Conservation (phyloP, 1,284 basidiomycete genomes). For the Ceratobasidium sp. region DNA sequence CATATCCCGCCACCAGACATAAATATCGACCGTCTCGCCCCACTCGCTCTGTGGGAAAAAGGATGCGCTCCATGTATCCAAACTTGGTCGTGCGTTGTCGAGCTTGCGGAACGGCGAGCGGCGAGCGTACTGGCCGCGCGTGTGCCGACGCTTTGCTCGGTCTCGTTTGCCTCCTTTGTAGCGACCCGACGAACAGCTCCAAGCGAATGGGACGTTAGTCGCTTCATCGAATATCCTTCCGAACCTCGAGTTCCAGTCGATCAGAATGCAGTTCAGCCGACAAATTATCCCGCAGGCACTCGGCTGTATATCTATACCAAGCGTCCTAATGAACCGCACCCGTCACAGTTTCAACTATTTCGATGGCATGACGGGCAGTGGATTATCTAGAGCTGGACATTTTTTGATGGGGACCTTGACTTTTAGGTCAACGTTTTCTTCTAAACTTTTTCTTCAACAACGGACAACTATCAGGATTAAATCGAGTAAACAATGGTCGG, state of each 20-base stretch:
- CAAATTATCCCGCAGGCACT: too few relatives aligned
- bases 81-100: background rate
- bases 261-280: background rate
- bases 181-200: background rate
- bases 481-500: too few relatives aligned
- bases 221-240: background rate
- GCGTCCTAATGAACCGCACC: background rate
- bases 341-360: background rate
- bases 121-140: slow-evolving; percentile 1
- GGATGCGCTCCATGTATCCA: slow-evolving; percentile 2
- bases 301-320: background rate
- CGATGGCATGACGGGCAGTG: background rate
- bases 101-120: slow-evolving; percentile 7
- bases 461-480: too few relatives aligned
- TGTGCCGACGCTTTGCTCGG: background rate
- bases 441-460: too few relatives aligned
- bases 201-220: slow-evolving; percentile 14
- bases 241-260: background rate
- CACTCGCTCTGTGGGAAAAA: background rate
- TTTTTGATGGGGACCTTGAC: too few relatives aligned
- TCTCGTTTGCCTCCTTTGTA: slow-evolving; percentile 26
- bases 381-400: background rate
- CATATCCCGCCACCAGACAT: background rate
- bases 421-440: too few relatives aligned
- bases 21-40: background rate